Evolutionary conservation across 2,329 filamentous ascomycete species (phyloP).

Genomic region (Lachnellula willkommii): DNA sequence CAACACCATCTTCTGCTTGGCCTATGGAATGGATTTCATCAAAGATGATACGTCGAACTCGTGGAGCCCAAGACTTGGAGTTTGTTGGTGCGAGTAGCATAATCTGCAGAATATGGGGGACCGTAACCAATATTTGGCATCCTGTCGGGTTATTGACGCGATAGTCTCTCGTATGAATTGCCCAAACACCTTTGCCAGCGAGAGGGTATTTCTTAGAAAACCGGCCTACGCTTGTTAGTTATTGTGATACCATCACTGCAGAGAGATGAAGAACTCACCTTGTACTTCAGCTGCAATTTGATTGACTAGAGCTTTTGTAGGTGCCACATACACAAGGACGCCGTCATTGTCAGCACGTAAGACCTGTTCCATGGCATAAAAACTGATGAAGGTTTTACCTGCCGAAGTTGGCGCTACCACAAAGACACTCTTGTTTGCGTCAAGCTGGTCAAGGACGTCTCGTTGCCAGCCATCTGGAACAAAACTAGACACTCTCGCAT

Average conservation of each 20-base stretch:
- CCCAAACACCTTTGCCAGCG: conserved; percentile 66
- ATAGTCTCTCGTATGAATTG: conserved; percentile 71
- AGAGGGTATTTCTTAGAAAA: conserved; percentile 60
- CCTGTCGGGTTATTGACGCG: conserved; percentile 66
- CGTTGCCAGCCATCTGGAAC: conserved; percentile 73
- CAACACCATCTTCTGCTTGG: conserved; percentile 66
- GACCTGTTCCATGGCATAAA: conserved; percentile 77
- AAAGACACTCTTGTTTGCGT: conserved; percentile 63
- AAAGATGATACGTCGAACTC: conserved; percentile 72
- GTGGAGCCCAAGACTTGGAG: conserved; percentile 59
- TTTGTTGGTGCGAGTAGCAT: conserved; percentile 66
- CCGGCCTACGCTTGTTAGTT: conserved; percentile 33
- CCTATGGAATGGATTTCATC: conserved; percentile 80
- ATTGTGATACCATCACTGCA: neutral
- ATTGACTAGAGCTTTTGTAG: conserved; percentile 77
- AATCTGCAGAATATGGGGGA: conserved; percentile 73
- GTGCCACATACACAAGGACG: conserved; percentile 72
- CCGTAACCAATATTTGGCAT: conserved; percentile 72
- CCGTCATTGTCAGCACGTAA: conserved; percentile 63
- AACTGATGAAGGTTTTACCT: conserved; percentile 79
- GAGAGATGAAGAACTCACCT: conserved; percentile 35
- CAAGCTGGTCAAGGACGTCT: conserved; percentile 66
- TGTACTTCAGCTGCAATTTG: conserved; percentile 78
- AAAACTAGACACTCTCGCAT: conserved; percentile 62
- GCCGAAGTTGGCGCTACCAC: conserved; percentile 74